phyloP scores from a whole-genome alignment of 2,329 filamentous ascomycete genomes.

The Magnaporthiopsis incrustans region DNA sequence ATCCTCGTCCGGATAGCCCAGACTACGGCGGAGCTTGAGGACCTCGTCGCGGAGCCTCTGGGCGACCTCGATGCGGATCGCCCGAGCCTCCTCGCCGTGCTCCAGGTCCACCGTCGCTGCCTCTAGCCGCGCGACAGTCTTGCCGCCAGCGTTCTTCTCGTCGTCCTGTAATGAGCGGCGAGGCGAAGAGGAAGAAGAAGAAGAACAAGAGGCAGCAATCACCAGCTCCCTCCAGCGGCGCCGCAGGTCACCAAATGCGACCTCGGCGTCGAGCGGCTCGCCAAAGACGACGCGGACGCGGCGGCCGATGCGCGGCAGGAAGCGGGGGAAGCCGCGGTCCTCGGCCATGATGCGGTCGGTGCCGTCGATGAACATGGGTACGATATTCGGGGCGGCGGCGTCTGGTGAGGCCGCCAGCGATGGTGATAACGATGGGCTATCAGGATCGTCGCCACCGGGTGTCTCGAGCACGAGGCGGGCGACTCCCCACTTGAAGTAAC shows the following conservation, averaged over 20 bases:
- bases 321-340: conserved; percentile 68
- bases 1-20: conserved; percentile 75
- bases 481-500: conserved; percentile 98
- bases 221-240: conserved; percentile 65
- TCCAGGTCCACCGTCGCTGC: conserved; percentile 38
- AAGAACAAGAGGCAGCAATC: conserved; percentile 1
- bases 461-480: conserved; percentile 85
- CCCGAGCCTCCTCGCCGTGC: conserved; percentile 65
- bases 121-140: neutral
- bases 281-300: conserved; percentile 70
- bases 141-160: neutral
- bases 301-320: conserved; percentile 67
- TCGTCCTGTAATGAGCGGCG: neutral
- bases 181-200: neutral
- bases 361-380: conserved; percentile 93
- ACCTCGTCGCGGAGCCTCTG: conserved; percentile 71
- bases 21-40: conserved; percentile 61
- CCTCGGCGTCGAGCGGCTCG: conserved; percentile 64
- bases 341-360: conserved; percentile 86
- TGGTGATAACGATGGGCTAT: too few relatives aligned
- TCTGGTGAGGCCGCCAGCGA: too few relatives aligned
- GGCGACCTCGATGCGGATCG: conserved; percentile 73
- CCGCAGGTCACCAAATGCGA: conserved; percentile 70
- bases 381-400: conserved; percentile 61
- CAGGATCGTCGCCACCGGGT: neutral